Percentiles rank a stretch among this genome's conserved stretches.
These are phyloP conservation scores for Knufia fluminis DNA, from an alignment of 2,329 filamentous ascomycete genomes.

Conservation along the genomic window DNA sequence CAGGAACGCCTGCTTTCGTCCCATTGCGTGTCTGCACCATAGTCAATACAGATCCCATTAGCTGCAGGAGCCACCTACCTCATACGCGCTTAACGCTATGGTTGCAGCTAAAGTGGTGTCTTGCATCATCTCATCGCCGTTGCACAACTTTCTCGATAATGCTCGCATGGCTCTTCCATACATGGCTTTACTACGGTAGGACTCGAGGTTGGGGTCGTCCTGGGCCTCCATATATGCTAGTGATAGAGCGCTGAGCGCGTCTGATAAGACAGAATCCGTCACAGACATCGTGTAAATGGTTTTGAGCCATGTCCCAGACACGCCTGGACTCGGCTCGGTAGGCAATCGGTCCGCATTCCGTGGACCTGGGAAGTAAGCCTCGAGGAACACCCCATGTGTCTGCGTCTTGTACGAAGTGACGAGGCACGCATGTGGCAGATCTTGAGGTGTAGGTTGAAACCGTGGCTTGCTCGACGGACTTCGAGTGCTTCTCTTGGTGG, in stretches of 20 bases:
- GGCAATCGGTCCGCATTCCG: no score
- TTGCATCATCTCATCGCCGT: neutral
- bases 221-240: conserved; percentile 2
- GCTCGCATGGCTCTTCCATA: conserved; percentile 9
- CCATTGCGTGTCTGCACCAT: conserved; percentile 3
- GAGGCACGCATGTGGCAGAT: conserved; percentile 7
- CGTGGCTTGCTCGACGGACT: neutral
- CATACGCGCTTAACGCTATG: conserved; percentile 9
- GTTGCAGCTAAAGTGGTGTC: conserved; percentile 12
- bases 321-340: neutral
- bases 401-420: conserved; percentile 2
- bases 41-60: neutral
- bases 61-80: conserved; percentile 5
- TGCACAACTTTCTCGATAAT: conserved; percentile 3
- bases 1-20: neutral
- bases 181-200: neutral
- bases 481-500: neutral
- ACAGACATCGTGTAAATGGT: neutral
- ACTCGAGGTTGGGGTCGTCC: neutral
- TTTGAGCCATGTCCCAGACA: conserved; percentile 8
- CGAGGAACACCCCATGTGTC: conserved; percentile 3
- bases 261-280: neutral
- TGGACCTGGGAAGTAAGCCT: conserved; percentile 4
- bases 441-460: neutral
- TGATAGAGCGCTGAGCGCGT: conserved; percentile 4